Base-by-base conservation (phyloP, 352 stramenopile species). In the Phytophthora pistaciae region DNA sequence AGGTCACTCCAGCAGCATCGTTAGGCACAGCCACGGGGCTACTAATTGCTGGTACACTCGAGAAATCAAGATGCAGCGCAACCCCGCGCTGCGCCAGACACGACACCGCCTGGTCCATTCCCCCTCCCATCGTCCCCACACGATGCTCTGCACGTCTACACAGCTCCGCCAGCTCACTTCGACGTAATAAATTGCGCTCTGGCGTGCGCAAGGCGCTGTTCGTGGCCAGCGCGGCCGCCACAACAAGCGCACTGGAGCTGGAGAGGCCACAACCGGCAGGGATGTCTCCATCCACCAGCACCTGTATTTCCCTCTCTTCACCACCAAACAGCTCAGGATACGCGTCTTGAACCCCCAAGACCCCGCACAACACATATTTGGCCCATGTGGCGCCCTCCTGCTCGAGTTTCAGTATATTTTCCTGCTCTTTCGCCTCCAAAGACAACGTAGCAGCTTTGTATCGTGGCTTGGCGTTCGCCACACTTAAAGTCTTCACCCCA, bases 101-200 rank as follows among this genome's bases (percentile, higher is more conserved):
- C 52, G 75, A 82, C 31, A 90, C 80, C 1, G 89, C 77, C 61
- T 97, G 91, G 66, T 97, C 91, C 91, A 96, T 97, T 20, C 91
- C 89, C 31, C 89, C 91, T 56, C 89, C 84, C 74, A 95, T 87
- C 0, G 85, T 94, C 4, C 88, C 91, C 14, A 96, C 78, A 44
- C 80, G 78, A 33, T 83, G 81, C 68, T 97, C 91, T 3, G 84
- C 78, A 29, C 55, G 56, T 14, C 83, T 78, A 64, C 87, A 91
- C 1, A 80, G 53, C 7, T 92, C 77, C 3, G 87, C 91, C 16
- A 97, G 60, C 31, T 85, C 72, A 10, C 59, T 52, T 55, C 82
- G 70, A 14, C 52, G 78, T 3, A 82, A 66, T 5, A 75, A 5
- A 16, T 60, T 14, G 18, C 53, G 48, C n/a, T 21, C 23, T 8